Evolutionary conservation across 352 stramenopile genomes (phyloP), one percentile per base, ranked within the genome.

Genomic region (Phytophthora melonis): DNA sequence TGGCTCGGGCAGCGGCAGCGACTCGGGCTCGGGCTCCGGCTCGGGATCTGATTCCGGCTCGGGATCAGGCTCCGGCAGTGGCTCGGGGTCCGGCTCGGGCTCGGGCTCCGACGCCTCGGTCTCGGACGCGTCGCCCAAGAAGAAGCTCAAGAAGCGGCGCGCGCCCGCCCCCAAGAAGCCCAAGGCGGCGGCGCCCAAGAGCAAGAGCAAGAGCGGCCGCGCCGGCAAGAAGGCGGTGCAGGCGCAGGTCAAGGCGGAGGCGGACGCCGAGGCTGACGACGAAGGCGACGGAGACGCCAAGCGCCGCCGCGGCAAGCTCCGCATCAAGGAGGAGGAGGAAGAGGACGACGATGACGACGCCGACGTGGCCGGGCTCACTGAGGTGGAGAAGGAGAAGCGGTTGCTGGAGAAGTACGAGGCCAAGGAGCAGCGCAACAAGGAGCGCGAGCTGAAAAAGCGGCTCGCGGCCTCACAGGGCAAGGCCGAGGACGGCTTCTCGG

Each of bases 331-430:
- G 1, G 78, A 88, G 8, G 72, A 84, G 3, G 82, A 81, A 6
- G 80, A 87, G 5, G 79, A 87, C 2, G 74, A 83, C 0, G 84
- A 88, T 2, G 86, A 91, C 30, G 85, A 90, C 63, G 76, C 80
- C 5, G 87, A 93, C 18, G 70, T 94, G 32, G 77, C 77, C 19
- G 89, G 89, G 8, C 78, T 96, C 3, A 96, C 89, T 1, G 89
- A 96, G 66, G 88, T 96, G 18, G 89, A 96, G 74, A 96, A 96
- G 69, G 89, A 96, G 74, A 89, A 94, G 77, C 84, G 88, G 0
- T 76, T 96, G 49, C 71, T 96, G 80, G 89, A 96, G 70, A 93
- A 93, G 53, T 96, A 96, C 59, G 89, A 96, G 71, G 88, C 88
- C 10, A 83, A 94, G 18, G 87, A 93, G 63, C 84, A 93, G 56